A percentile compares a stretch with the other conserved stretches of the same genome.
phyloP scores from a whole-genome alignment of 306 rosid genomes.

The Trifolium repens region DNA sequence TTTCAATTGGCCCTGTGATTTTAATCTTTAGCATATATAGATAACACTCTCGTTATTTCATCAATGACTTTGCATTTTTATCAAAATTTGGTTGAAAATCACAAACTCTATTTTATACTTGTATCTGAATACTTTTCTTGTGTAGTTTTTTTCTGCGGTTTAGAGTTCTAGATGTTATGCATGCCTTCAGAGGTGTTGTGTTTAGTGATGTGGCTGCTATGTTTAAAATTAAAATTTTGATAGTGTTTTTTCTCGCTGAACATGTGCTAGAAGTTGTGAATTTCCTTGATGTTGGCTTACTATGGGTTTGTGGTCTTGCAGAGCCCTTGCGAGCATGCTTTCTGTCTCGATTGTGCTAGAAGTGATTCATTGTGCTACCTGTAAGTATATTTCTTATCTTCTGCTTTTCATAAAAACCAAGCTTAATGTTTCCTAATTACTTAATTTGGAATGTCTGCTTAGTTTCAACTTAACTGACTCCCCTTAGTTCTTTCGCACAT shows the following conservation, averaged over 20 bases:
- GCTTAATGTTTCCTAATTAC: not conserved
- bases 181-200: conserved; percentile 24
- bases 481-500: conserved; percentile 1
- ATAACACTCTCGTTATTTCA: conserved; percentile 3
- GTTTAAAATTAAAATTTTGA: too few species aligned
- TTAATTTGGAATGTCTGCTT: conserved; percentile 8
- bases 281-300: conserved; percentile 27
- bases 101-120: not conserved
- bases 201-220: conserved; percentile 15
- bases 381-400: conserved; percentile 65
- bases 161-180: conserved; percentile 14
- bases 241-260: not conserved
- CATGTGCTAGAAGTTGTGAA: conserved; percentile 29
- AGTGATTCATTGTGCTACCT: conserved; percentile 93
- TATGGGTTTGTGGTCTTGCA: conserved; percentile 55
- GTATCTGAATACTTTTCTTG: not conserved
- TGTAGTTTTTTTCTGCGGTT: not conserved
- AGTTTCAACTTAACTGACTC: conserved; percentile 23
- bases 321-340: conserved; percentile 99
- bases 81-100: conserved; percentile 18
- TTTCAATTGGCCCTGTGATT: not conserved
- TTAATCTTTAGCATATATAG: conserved; percentile 4
- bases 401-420: not conserved
- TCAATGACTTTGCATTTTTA: conserved; percentile 4
- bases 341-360: conserved; percentile 96